Evolutionary conservation across 805 yeast species (phyloP).

Genomic region (Saccharomycopsis fodiens): DNA sequence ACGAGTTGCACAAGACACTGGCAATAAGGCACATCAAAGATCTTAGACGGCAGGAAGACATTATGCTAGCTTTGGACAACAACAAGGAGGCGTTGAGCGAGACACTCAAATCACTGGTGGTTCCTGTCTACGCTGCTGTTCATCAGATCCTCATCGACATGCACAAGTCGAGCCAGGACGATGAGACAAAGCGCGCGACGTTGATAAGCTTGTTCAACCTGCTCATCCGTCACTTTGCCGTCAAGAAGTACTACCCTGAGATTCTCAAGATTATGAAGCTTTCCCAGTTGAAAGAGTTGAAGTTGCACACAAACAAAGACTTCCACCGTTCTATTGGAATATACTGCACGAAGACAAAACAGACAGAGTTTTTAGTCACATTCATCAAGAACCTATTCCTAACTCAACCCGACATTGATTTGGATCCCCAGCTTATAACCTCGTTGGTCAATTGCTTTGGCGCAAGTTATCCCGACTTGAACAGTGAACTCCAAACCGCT

Average conservation of each 20-base stretch:
- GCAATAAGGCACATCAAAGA: not conserved
- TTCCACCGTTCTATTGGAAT: slow-evolving; percentile 5
- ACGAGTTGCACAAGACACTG: slow-evolving; percentile 1
- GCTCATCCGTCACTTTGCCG: slow-evolving; percentile 2
- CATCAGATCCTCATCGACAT: slow-evolving; percentile 3
- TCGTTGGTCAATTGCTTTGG: not conserved
- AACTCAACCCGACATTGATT: not conserved
- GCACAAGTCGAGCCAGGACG: not conserved
- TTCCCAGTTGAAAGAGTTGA: not conserved
- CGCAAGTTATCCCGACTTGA: slow-evolving; percentile 1
- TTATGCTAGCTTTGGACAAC: slow-evolving; percentile 3
- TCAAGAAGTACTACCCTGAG: slow-evolving; percentile 11
- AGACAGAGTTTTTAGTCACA: slow-evolving; percentile 4
- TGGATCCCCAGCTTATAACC: not conserved
- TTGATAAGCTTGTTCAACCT: slow-evolving; percentile 1
- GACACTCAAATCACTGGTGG: not conserved
- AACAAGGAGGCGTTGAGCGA: not conserved
- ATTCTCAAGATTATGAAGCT: slow-evolving; percentile 12
- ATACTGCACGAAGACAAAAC: slow-evolving; percentile 12
- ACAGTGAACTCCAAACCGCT: not conserved
- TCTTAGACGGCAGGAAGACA: slow-evolving; percentile 5
- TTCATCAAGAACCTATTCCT: slow-evolving; percentile 1
- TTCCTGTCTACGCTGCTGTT: slow-evolving; percentile 1
- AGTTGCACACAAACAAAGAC: not conserved
- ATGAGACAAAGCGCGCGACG: not conserved